Conservation (phyloP, 176 grass and related monocot genomes). For the Dactylis glomerata region DNA sequence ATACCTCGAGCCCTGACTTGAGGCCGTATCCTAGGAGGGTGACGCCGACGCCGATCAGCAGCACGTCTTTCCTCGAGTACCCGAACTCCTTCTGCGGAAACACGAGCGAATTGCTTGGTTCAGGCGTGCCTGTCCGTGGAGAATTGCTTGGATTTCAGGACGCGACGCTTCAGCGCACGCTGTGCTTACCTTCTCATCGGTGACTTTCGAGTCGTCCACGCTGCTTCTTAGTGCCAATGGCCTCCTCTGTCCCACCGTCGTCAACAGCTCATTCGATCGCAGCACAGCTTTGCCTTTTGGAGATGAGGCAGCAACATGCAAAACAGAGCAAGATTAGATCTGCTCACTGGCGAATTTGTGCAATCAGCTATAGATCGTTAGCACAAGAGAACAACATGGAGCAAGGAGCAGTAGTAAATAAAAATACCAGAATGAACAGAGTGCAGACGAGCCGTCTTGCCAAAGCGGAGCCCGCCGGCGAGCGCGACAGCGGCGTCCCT, state of each 20-base stretch:
- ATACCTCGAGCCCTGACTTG: slow-evolving; percentile 84
- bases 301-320: neutral
- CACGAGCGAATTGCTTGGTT: neutral
- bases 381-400: neutral
- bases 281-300: neutral
- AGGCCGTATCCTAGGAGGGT: slow-evolving; percentile 60
- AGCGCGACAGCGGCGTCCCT: neutral
- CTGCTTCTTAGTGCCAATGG: slow-evolving; percentile 31
- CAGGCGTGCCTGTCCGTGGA: neutral
- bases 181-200: slow-evolving; percentile 72
- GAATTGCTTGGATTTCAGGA: neutral
- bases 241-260: slow-evolving; percentile 25
- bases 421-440: neutral
- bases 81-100: slow-evolving; percentile 71
- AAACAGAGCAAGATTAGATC: neutral
- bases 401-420: neutral
- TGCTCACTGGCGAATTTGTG: neutral
- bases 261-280: neutral
- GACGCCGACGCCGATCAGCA: slow-evolving; percentile 85
- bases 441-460: neutral
- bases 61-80: slow-evolving; percentile 91
- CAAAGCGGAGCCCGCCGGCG: neutral
- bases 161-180: neutral
- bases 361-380: neutral
- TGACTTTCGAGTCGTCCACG: slow-evolving; percentile 42